Percentiles rank a stretch among this genome's conserved stretches.
phyloP scores from a whole-genome alignment of 169 alveolate species.

The Theileria orientalis region DNA sequence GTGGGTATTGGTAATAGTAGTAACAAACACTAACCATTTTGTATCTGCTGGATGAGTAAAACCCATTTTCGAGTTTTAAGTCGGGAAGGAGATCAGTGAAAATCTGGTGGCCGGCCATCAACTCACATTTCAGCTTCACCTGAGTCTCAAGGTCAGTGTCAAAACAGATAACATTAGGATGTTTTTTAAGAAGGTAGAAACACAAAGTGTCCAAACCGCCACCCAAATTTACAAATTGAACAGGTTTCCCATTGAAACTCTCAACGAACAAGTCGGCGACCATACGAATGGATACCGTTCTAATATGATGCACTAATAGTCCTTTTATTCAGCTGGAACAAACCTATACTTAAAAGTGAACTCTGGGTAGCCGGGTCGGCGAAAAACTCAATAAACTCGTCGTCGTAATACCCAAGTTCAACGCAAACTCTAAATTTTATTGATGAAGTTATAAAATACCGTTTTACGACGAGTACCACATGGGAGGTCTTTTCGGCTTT shows the following conservation, averaged over 20 bases:
- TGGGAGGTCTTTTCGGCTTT: background rate
- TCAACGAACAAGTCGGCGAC: constrained; percentile 19
- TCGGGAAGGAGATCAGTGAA: constrained; percentile 21
- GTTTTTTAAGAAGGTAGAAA: constrained; percentile 22
- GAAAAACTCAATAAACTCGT: constrained; percentile 30
- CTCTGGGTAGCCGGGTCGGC: background rate
- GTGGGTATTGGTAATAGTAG: too few species aligned
- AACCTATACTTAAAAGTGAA: constrained; percentile 27
- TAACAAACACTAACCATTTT: constrained; percentile 31
- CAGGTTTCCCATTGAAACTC: constrained; percentile 16
- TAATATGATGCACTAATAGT: constrained; percentile 21
- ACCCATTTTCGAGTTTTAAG: background rate
- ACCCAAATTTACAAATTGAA: constrained; percentile 63
- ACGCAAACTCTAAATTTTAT: constrained; percentile 32
- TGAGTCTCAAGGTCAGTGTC: constrained; percentile 47
- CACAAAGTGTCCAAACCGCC: constrained; percentile 61
- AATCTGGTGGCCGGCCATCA: constrained; percentile 6
- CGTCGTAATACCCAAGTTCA: constrained; percentile 40
- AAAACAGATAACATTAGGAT: constrained; percentile 23
- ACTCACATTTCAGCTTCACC: constrained; percentile 19
- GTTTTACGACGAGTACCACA: background rate
- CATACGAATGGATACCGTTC: constrained; percentile 9
- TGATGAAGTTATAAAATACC: background rate
- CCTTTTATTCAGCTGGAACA: background rate
- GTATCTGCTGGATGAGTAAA: constrained; percentile 7